Evolutionary conservation across 2,329 filamentous ascomycete genomes (phyloP).

Genomic region (Leptoxyphium fumago): DNA sequence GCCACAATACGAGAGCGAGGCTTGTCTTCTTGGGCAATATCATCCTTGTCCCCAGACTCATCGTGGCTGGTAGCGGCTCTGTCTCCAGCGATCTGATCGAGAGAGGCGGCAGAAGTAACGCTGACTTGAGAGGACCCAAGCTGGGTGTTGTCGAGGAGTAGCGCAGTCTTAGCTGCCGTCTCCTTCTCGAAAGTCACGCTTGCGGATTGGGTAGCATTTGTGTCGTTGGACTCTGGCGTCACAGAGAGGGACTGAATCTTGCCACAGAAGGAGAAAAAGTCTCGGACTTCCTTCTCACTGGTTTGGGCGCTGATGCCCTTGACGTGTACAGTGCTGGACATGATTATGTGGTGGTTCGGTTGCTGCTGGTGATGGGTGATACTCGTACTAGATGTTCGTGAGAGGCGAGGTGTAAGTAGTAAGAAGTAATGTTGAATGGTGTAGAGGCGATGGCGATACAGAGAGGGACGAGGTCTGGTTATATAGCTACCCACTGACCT

Average conservation of each 20-base stretch:
- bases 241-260: conserved; percentile 80
- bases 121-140: conserved; percentile 63
- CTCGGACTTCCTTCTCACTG: conserved; percentile 76
- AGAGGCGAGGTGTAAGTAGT: too few species aligned
- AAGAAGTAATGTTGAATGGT: too few species aligned
- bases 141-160: conserved; percentile 93
- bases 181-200: conserved; percentile 96
- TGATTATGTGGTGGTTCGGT: conserved; percentile 13
- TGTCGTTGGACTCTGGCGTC: conserved; percentile 39
- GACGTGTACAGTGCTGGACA: conserved; percentile 63
- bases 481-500: too few species aligned
- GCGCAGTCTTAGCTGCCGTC: conserved; percentile 89
- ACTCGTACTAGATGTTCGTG: too few species aligned
- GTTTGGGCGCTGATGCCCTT: conserved; percentile 75
- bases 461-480: too few species aligned
- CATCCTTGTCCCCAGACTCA: conserved; percentile 41
- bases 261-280: conserved; percentile 97
- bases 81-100: conserved; percentile 47
- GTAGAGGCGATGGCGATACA: too few species aligned
- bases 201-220: conserved; percentile 59
- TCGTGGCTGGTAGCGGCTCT: conserved; percentile 41
- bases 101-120: conserved; percentile 56
- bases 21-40: conserved; percentile 92
- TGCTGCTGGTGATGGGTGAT: too few species aligned
- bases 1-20: conserved; percentile 84